A percentile compares a stretch with the other conserved stretches of the same genome.
Conservation (phyloP, 179 eudicot species). For the Actinidia chinensis region DNA sequence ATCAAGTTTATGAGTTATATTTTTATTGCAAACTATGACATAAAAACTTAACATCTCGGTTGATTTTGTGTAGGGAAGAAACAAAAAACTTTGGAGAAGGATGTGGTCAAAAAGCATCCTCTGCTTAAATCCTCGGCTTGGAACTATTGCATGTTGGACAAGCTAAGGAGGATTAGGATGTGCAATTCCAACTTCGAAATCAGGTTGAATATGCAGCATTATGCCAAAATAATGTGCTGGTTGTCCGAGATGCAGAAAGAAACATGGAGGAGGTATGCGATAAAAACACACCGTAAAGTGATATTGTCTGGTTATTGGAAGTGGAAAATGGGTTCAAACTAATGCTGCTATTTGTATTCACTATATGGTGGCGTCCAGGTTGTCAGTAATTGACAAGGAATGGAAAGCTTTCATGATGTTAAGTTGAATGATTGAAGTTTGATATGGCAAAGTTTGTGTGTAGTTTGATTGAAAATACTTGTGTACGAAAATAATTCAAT, state of each 20-base stretch:
- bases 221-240: conserved; percentile 99
- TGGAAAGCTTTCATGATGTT: conserved; percentile 97
- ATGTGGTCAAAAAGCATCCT: conserved; percentile 93
- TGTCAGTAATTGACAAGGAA: conserved; percentile 79
- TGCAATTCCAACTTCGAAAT: conserved; percentile 78
- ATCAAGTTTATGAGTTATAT: background rate
- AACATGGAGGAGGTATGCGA: conserved; percentile 79
- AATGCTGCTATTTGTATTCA: background rate
- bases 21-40: background rate
- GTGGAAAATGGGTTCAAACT: background rate
- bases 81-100: conserved; percentile 72
- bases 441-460: conserved; percentile 61
- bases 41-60: conserved; percentile 6
- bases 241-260: conserved; percentile 90
- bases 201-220: conserved; percentile 85
- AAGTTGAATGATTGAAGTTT: conserved; percentile 80
- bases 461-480: background rate
- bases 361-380: conserved; percentile 44
- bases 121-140: too few relatives aligned
- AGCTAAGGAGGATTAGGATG: conserved; percentile 81
- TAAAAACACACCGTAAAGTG: background rate
- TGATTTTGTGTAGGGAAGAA: conserved; percentile 62
- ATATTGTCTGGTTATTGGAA: background rate
- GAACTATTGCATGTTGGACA: conserved; percentile 89
- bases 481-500: background rate